Evolutionary conservation across 164 flowering plant species (phyloP).

Genomic region (Annona squamosa): DNA sequence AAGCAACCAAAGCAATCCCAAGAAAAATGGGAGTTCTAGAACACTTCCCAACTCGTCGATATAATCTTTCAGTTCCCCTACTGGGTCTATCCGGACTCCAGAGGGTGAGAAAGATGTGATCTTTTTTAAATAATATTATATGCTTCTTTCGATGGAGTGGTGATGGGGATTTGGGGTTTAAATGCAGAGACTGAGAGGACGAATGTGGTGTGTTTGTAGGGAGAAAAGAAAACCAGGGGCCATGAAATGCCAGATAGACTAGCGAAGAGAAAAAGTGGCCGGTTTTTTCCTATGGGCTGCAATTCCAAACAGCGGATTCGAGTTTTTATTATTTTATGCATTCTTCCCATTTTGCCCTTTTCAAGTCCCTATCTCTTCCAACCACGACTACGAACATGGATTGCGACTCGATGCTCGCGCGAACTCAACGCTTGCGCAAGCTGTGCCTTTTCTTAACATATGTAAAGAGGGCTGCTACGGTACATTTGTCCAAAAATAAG

Average conservation of each 20-base stretch:
- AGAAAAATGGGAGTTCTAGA: background rate
- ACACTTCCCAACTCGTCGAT: background rate
- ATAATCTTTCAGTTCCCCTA: background rate
- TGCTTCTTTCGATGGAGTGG: background rate
- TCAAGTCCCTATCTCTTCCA: background rate
- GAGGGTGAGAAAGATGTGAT: background rate
- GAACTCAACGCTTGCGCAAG: too few relatives aligned
- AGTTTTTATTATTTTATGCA: too few relatives aligned
- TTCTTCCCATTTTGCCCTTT: background rate
- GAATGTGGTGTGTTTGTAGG: background rate
- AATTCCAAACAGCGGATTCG: background rate
- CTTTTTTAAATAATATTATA: background rate
- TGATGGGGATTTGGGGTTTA: conserved; percentile 1
- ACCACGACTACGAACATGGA: too few relatives aligned
- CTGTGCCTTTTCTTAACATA: too few relatives aligned
- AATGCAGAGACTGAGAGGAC: background rate
- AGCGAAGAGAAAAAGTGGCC: conserved; percentile 4
- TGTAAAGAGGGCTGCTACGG: too few relatives aligned
- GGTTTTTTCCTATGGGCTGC: background rate
- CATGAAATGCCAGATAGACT: background rate
- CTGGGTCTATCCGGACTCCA: background rate
- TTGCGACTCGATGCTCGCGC: too few relatives aligned
- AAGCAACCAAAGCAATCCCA: background rate
- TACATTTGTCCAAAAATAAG: too few relatives aligned
- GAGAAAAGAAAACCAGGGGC: conserved; percentile 18